Conservation (phyloP, 768 basidiomycete genomes). For the Hypholoma fasciculare region DNA sequence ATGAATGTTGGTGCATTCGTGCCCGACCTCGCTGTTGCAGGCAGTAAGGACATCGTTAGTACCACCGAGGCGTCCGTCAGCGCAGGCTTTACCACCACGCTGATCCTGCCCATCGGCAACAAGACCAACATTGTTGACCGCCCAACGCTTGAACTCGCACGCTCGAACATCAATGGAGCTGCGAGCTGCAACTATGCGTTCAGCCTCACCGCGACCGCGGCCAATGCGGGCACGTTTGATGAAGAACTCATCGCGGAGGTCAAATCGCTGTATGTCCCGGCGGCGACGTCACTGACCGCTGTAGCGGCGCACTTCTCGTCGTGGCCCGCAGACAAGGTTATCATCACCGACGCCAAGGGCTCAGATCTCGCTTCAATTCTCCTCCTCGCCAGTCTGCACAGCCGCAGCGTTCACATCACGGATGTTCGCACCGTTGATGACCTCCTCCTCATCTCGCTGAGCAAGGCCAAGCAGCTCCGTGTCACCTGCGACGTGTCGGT, state of each 20-base stretch:
- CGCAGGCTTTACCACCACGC: constrained; percentile 86
- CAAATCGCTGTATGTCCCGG: constrained; percentile 86
- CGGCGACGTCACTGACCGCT: constrained; percentile 61
- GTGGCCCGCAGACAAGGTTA: constrained; percentile 91
- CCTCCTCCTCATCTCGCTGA: constrained; percentile 85
- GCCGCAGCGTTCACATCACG: constrained; percentile 85
- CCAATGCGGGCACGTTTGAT: constrained; percentile 61
- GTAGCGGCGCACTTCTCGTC: constrained; percentile 86
- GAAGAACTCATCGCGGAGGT: constrained; percentile 80
- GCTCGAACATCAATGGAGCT: constrained; percentile 56
- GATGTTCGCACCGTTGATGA: constrained; percentile 88
- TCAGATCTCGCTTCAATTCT: constrained; percentile 92
- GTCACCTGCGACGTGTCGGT: constrained; percentile 97
- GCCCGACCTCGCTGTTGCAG: constrained; percentile 59
- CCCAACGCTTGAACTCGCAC: constrained; percentile 66
- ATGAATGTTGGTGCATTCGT: constrained; percentile 88
- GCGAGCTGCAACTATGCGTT: constrained; percentile 91
- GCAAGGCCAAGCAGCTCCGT: constrained; percentile 91
- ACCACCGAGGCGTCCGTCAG: constrained; percentile 82
- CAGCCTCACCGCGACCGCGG: constrained; percentile 70
- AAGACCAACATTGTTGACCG: constrained; percentile 66
- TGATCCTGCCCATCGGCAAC: constrained; percentile 75
- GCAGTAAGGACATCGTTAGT: constrained; percentile 59
- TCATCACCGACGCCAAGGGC: constrained; percentile 91
- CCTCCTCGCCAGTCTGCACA: constrained; percentile 90